Conservation (phyloP, 2,329 filamentous ascomycete species). For the Parascedosporium putredinis region DNA sequence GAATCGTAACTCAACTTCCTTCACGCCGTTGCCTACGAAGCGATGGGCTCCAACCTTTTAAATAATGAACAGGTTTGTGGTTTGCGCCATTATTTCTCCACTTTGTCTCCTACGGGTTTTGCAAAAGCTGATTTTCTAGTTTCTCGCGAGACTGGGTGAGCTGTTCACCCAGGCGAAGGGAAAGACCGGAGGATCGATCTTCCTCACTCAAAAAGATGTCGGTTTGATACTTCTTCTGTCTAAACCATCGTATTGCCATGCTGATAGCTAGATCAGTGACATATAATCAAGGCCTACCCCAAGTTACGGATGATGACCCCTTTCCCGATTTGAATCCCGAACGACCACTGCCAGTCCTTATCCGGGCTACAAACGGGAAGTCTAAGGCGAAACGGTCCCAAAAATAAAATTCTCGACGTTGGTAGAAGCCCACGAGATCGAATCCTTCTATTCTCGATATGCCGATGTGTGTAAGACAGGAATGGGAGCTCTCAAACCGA, state of each 20-base stretch:
- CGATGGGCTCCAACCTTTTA: neutral
- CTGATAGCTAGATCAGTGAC: constrained; percentile 25
- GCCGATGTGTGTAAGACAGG: constrained; percentile 84
- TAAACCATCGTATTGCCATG: constrained; percentile 1
- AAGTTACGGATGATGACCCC: constrained; percentile 35
- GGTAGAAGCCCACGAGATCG: constrained; percentile 65
- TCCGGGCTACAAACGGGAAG: constrained; percentile 78
- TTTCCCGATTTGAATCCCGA: constrained; percentile 51
- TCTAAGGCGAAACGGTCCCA: constrained; percentile 42
- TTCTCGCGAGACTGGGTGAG: constrained; percentile 20
- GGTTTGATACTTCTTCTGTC: constrained; percentile 15
- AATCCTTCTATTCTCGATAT: constrained; percentile 73
- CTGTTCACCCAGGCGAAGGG: constrained; percentile 58
- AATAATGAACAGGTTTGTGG: constrained; percentile 2
- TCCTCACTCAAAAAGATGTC: constrained; percentile 70
- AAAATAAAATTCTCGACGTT: constrained; percentile 75
- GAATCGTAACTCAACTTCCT: no score
- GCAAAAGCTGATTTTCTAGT: constrained; percentile 26
- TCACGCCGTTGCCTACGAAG: neutral
- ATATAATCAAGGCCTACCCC: constrained; percentile 30
- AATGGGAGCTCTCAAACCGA: constrained; percentile 84
- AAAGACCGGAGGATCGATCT: constrained; percentile 63
- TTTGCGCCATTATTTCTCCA: neutral
- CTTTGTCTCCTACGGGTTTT: no score
- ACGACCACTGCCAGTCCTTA: constrained; percentile 58